These are phyloP conservation scores for Sicyos baderoa DNA, from an alignment of 306 rosid species.

Conservation along the genomic window DNA sequence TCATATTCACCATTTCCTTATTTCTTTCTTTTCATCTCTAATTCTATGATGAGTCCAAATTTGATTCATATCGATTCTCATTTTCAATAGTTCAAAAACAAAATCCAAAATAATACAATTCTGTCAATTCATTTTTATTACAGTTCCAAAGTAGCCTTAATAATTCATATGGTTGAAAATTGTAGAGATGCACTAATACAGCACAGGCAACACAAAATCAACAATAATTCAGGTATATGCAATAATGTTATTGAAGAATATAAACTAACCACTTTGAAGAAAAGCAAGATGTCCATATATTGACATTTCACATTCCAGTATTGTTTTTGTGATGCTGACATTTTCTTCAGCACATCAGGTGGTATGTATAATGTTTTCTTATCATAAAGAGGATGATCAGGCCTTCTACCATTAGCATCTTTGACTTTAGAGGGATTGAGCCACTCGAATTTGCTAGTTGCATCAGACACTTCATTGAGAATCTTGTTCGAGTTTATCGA, in stretches of 20 bases:
- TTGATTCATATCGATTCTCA: background rate
- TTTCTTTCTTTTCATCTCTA: background rate
- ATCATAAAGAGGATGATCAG: conserved; percentile 58
- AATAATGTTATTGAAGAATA: background rate
- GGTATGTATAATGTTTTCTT: conserved; percentile 63
- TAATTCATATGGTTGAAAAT: background rate
- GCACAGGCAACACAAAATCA: background rate
- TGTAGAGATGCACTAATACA: background rate
- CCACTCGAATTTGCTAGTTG: conserved; percentile 82
- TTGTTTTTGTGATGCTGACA: conserved; percentile 92
- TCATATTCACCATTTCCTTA: background rate
- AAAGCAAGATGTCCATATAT: conserved; percentile 81
- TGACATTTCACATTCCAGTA: conserved; percentile 86
- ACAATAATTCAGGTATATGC: conserved; percentile 9
- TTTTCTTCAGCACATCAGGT: conserved; percentile 59
- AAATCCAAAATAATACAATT: background rate
- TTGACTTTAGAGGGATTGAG: conserved; percentile 67
- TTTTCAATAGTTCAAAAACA: background rate
- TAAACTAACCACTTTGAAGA: conserved; percentile 92
- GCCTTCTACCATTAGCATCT: conserved; percentile 70
- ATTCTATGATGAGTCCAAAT: conserved; percentile 2
- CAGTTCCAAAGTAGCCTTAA: background rate
- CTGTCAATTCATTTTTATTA: background rate
- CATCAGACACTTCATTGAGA: conserved; percentile 35
- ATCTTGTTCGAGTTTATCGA: conserved; percentile 28